phyloP scores from a whole-genome alignment of 108 stramenopile species.

The Pelagomonas calceolata region DNA sequence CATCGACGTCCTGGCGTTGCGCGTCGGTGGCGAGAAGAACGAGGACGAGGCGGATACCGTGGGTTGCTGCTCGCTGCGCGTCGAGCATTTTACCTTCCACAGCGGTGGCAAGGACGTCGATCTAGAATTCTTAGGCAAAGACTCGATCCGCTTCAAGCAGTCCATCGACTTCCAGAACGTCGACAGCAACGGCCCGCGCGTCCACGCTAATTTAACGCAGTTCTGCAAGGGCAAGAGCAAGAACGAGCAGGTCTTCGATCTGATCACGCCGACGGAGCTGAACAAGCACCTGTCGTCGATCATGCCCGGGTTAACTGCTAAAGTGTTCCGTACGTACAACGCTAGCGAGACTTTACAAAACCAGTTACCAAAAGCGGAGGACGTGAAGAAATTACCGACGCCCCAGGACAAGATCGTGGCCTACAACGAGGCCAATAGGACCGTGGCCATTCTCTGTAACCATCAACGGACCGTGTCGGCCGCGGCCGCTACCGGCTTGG shows the following conservation, averaged over 20 bases:
- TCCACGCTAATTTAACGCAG: constrained; percentile 74
- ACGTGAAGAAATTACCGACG: constrained; percentile 25
- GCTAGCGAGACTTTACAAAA: constrained; percentile 92
- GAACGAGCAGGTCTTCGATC: constrained; percentile 85
- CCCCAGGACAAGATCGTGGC: constrained; percentile 83
- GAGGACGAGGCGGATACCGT: constrained; percentile 99
- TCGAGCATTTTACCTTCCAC: constrained; percentile 94
- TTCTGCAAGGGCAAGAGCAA: constrained; percentile 82
- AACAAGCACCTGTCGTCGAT: constrained; percentile 83
- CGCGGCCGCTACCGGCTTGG: constrained; percentile 72
- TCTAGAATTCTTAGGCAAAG: constrained; percentile 99
- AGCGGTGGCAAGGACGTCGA: constrained; percentile 74
- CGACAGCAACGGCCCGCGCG: constrained; percentile 6
- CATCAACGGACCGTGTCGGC: constrained; percentile 96
- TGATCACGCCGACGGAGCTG: constrained; percentile 74
- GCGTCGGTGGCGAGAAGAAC: constrained; percentile 99
- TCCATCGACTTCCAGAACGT: constrained; percentile 73
- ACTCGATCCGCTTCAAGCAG: constrained; percentile 99
- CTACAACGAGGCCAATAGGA: constrained; percentile 97
- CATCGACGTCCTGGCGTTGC: constrained; percentile 95
- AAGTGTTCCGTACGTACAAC: constrained; percentile 99
- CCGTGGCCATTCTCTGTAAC: constrained; percentile 98
- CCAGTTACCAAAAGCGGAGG: constrained; percentile 73
- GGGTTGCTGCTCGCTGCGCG: constrained; percentile 95
- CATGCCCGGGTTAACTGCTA: constrained; percentile 98